Evolutionary conservation across 306 rosid genomes (phyloP).

Genomic region (Chamaecrista fasciculata): DNA sequence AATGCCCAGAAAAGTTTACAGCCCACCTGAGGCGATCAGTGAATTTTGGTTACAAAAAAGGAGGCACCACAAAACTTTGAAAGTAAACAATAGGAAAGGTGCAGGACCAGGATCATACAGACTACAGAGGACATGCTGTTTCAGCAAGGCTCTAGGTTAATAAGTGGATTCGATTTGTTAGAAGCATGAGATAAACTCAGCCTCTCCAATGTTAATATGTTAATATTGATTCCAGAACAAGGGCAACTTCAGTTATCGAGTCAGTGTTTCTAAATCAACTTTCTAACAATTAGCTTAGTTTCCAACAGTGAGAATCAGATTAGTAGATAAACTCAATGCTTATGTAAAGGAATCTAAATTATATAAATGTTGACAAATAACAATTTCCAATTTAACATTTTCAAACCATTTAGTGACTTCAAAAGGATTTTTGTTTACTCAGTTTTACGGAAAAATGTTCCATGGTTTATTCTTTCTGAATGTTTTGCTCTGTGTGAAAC

Average conservation of each 20-base stretch:
- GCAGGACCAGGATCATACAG: too few species aligned
- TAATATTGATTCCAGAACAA: constrained; percentile 2
- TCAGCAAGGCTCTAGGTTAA: neutral
- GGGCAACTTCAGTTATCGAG: constrained; percentile 1
- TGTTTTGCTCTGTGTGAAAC: neutral
- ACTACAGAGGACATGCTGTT: neutral
- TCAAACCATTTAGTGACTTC: constrained; percentile 11
- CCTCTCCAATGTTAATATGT: neutral
- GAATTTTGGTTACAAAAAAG: neutral
- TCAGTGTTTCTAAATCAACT: constrained; percentile 1
- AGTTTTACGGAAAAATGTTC: neutral
- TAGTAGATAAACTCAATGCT: constrained; percentile 1
- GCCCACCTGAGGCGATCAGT: neutral
- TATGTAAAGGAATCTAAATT: constrained; percentile 2
- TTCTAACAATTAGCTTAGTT: neutral
- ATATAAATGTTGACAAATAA: neutral
- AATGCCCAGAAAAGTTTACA: neutral
- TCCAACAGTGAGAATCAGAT: constrained; percentile 6
- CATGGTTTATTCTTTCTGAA: neutral
- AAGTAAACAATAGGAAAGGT: neutral
- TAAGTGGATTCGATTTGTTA: constrained; percentile 13
- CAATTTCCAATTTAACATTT: neutral
- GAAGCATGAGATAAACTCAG: neutral
- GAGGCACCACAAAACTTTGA: neutral
- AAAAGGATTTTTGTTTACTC: neutral